Evolutionary conservation across 371 early-diverging fungal species (phyloP), one percentile per base, ranked within the genome.

Genomic region (Apophysomyces elegans): DNA sequence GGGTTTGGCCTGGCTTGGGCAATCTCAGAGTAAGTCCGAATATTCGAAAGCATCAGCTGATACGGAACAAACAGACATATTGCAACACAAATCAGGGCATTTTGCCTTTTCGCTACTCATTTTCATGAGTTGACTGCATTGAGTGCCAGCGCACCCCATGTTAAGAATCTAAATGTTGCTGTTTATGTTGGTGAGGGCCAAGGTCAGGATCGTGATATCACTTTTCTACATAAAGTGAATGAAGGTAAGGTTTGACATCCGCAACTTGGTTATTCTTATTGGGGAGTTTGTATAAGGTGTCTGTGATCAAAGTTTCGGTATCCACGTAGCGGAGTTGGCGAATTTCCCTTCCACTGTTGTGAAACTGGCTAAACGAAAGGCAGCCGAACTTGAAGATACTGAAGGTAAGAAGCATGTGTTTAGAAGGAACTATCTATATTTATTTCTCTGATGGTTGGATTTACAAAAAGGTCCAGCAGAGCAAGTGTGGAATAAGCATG

Each of bases 1-100:
- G 99, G 99, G 6, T 92, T 96, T 72, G 97, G 99, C 16, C 79
- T 99, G 44, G 99, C 99, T 9, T 94, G 95, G 94, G 94, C 99
- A 26, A 96, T 99, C 56, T 93, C 96, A 41, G 96, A 99, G 89
- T 92, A 86, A 78, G 86, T 68, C 54, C 54, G 54, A 16, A 21
- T 50, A 7, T 37, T n/a, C 14, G n/a, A 35, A 7, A 16, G n/a
- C 45, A 41, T 46, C 58, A 21, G 44, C 56, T 57, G 38, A 44
- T 58, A 11, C 37, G 21, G 38, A 63, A 32, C 38, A 26, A 36
- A 26, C 62, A 92, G 93, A 65, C 86, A 95, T 70, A 93, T 98
- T 59, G 88, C 93, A 4, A 91, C 84, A 8, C 70, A 92, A 59
- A 88, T 95, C 57, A 75, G 85, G 41, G 84, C 94, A 64, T 94